Conservation (phyloP, 2,329 filamentous ascomycete species). For the Sarocladiaceae sp. region DNA sequence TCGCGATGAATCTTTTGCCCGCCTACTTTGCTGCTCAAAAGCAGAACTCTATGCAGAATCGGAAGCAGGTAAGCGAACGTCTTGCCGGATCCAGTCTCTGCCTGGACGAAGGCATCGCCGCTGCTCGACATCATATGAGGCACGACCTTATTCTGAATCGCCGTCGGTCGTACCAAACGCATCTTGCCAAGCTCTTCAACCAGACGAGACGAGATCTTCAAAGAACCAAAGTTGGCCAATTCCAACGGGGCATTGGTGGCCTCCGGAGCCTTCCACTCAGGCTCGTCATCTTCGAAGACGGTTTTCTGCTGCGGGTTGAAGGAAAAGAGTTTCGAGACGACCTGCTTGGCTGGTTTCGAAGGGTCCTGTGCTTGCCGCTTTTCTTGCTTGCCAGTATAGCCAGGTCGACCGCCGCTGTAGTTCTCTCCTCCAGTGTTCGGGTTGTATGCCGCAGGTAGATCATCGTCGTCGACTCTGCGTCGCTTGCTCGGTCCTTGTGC, state of each 20-base stretch:
- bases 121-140: conserved; percentile 75
- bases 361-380: neutral
- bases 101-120: conserved; percentile 91
- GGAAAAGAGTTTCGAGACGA: conserved; percentile 89
- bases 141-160: conserved; percentile 89
- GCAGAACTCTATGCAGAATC: conserved; percentile 82
- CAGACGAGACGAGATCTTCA: conserved; percentile 77
- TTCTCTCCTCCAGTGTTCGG: conserved; percentile 7
- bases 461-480: conserved; percentile 32
- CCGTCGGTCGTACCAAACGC: conserved; percentile 83
- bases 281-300: conserved; percentile 45
- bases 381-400: conserved; percentile 2
- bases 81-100: conserved; percentile 96
- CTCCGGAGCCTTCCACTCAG: conserved; percentile 54
- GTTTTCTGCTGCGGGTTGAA: conserved; percentile 77
- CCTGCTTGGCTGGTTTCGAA: conserved; percentile 37
- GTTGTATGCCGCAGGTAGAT: conserved; percentile 10
- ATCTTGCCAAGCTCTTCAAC: conserved; percentile 85
- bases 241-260: conserved; percentile 90
- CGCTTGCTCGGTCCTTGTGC: conserved; percentile 39
- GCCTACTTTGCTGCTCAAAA: conserved; percentile 58
- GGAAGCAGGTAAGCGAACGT: conserved; percentile 94
- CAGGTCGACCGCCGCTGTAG: neutral
- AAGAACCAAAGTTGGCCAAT: conserved; percentile 79
- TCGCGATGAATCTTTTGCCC: conserved; percentile 65